A percentile compares a stretch with the other conserved stretches of the same genome.
Evolutionary conservation across 2,329 filamentous ascomycete species (phyloP).

Genomic region (Ceratocystis colombiana): DNA sequence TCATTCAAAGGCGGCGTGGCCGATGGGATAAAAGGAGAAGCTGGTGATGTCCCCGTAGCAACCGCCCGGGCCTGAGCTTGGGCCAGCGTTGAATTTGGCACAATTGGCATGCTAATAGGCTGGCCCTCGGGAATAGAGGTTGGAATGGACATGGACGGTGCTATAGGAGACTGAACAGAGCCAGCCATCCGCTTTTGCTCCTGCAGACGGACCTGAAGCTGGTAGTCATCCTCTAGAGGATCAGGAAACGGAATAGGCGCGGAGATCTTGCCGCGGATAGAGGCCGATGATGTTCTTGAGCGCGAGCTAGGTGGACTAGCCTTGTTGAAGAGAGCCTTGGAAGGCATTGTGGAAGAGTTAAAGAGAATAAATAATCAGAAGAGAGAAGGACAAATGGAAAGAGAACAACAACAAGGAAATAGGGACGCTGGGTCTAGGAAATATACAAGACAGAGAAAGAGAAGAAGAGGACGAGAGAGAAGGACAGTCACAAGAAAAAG

Average conservation of each 20-base stretch:
- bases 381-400: background rate
- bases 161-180: slow-evolving; percentile 27
- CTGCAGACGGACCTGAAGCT: slow-evolving; percentile 26
- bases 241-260: slow-evolving; percentile 48
- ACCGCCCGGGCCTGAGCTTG: slow-evolving; percentile 19
- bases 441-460: background rate
- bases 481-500: background rate
- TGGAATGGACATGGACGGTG: slow-evolving; percentile 23
- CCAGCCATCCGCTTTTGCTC: slow-evolving; percentile 26
- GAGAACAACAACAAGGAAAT: background rate
- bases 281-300: slow-evolving; percentile 27
- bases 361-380: background rate
- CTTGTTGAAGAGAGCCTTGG: slow-evolving; percentile 28
- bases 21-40: background rate
- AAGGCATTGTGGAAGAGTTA: background rate
- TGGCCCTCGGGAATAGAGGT: slow-evolving; percentile 21
- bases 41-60: slow-evolving; percentile 1
- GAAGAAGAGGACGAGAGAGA: background rate
- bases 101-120: slow-evolving; percentile 23
- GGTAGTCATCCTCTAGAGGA: slow-evolving; percentile 43
- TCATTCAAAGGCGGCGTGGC: background rate
- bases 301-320: slow-evolving; percentile 33
- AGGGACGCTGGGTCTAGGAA: background rate
- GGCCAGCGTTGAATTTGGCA: slow-evolving; percentile 21
- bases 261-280: slow-evolving; percentile 52